A percentile compares a stretch with the other conserved stretches of the same genome.
These are phyloP conservation scores for Coemansia sp. DNA, from an alignment of 192 early-diverging fungal species.

Conservation along the genomic window DNA sequence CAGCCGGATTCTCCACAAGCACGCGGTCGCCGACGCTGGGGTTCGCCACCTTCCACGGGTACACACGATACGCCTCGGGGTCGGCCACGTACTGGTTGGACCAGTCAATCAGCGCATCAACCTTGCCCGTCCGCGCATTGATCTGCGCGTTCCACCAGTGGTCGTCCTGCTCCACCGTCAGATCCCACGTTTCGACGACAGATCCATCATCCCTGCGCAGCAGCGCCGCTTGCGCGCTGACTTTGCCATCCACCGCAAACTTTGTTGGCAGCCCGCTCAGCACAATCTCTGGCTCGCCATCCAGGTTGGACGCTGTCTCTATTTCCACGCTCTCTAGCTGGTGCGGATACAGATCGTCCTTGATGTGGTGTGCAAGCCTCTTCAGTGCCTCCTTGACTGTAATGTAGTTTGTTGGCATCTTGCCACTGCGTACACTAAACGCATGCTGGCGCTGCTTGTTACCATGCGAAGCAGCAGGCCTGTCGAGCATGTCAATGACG, in stretches of 20 bases:
- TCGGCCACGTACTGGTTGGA: constrained; percentile 50
- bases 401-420: constrained; percentile 28
- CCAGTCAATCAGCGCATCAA: constrained; percentile 64
- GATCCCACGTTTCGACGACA: constrained; percentile 61
- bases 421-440: constrained; percentile 14
- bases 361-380: constrained; percentile 62
- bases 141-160: constrained; percentile 60
- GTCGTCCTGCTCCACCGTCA: constrained; percentile 62
- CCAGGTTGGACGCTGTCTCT: constrained; percentile 20
- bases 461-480: not conserved
- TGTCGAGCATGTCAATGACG: constrained; percentile 21
- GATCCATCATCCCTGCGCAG: constrained; percentile 38
- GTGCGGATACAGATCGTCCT: constrained; percentile 55
- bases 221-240: constrained; percentile 32
- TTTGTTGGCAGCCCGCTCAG: constrained; percentile 21
- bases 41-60: constrained; percentile 61
- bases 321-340: constrained; percentile 28
- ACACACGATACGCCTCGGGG: constrained; percentile 61
- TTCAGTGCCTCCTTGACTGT: constrained; percentile 66
- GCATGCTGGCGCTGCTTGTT: constrained; percentile 12
- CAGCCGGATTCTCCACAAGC: constrained; percentile 57
- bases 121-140: constrained; percentile 56
- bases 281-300: constrained; percentile 41
- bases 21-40: constrained; percentile 57
- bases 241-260: constrained; percentile 35